Evolutionary conservation across 169 alveolate genomes (phyloP), one percentile per base, ranked within the genome.

Genomic region (Plasmodium chabaudi): DNA sequence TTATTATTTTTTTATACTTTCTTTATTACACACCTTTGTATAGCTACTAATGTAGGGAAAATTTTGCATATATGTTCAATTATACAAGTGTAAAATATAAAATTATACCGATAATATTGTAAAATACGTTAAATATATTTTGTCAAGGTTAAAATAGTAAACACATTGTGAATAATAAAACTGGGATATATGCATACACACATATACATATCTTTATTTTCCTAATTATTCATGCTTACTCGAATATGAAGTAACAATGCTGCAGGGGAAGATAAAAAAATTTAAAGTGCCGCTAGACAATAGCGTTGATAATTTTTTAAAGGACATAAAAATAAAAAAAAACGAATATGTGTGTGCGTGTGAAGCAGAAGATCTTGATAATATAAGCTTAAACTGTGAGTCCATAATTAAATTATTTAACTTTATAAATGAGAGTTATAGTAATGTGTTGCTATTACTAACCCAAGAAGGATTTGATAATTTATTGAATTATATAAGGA

Each of bases 261-360:
- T 82, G 56, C 86, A 82, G 47, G 90, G 90, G 70, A 82, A 59
- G 72, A 82, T 82, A 34, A 82, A 82, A 68, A 82, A 82, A 49
- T 82, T 82, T 70, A 82, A 82, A 49, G 17, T 82, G 0, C 90
- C 90, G 10, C 39, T 82, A 13, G 59, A 82, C 23, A 82, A 82
- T 57, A 65, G 19, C 25, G 42, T 82, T n/a, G 90, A 82, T 17
- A 82, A 65, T 65, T 82, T 82, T 82, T 34, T 82, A 57, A 68
- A 82, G 61, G 90, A 82, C 61, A 65, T 67, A 55, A 65, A 59
- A 23, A 56, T 82, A 67, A 65, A 42, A 17, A 82, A 82, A 57
- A 82, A 82, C 56, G 90, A 82, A 60, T 82, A 67, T 57, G 68
- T 82, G 47, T 82, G 59, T 59, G 90, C 69, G 39, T 67, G 79